These are phyloP conservation scores for Melaleuca alternifolia DNA, from an alignment of 345 rosid genomes.

Conservation along the genomic window DNA sequence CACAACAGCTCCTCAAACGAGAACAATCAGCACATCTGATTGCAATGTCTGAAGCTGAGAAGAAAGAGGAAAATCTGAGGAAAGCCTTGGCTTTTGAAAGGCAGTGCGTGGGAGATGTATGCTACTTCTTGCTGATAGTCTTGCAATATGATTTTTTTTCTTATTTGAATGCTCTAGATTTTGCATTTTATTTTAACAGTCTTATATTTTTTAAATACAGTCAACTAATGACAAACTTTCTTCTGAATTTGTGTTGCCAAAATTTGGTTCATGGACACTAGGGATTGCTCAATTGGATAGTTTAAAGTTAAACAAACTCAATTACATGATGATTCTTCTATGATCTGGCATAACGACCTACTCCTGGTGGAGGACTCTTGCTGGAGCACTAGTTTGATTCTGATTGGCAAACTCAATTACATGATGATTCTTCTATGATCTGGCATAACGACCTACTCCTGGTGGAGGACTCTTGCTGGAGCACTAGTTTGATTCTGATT, in stretches of 20 bases:
- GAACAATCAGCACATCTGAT: slow-evolving; percentile 51
- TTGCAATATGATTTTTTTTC: not conserved
- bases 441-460: not conserved
- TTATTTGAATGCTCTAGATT: not conserved
- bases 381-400: not conserved
- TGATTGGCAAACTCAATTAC: not conserved
- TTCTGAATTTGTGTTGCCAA: not conserved
- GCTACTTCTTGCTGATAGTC: not conserved
- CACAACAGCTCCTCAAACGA: slow-evolving; percentile 60
- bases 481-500: not conserved
- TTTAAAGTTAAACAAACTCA: not conserved
- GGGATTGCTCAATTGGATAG: not conserved
- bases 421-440: not conserved
- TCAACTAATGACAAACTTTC: not conserved
- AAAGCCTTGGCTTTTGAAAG: slow-evolving; percentile 48
- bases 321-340: not conserved
- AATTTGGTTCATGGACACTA: not conserved
- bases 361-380: not conserved
- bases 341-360: not conserved
- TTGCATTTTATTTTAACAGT: not conserved
- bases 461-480: not conserved
- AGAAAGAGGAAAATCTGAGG: slow-evolving; percentile 56
- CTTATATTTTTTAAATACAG: not conserved
- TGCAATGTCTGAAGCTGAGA: slow-evolving; percentile 59
- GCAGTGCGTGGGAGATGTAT: slow-evolving; percentile 61